A percentile compares a stretch with the other conserved stretches of the same genome.
phyloP scores from a whole-genome alignment of 441 rosid genomes.

The Daphne laureola region DNA sequence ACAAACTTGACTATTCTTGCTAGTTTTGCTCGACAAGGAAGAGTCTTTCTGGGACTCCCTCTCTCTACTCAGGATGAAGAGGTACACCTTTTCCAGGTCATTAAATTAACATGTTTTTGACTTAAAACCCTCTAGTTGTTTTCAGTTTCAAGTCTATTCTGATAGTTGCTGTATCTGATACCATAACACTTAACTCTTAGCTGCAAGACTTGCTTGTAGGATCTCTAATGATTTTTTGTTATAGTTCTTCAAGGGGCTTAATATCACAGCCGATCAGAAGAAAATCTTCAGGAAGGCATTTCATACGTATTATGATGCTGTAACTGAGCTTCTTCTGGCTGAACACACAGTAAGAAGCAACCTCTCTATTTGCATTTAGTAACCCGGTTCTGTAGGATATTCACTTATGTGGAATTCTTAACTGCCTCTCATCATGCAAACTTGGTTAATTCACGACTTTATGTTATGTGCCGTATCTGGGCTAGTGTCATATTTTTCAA shows the following conservation, averaged over 20 bases:
- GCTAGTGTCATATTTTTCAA: too few species aligned
- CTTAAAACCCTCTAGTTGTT: slow-evolving; percentile 1
- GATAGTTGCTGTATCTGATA: slow-evolving; percentile 1
- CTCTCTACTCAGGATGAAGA: slow-evolving; percentile 86
- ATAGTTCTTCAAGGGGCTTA: slow-evolving; percentile 82
- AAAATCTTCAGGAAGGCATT: slow-evolving; percentile 76
- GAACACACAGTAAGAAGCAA: slow-evolving; percentile 36
- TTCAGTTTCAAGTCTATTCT: not conserved
- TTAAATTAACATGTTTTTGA: not conserved
- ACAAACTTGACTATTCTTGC: slow-evolving; percentile 92
- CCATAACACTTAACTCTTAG: not conserved
- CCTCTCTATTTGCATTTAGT: too few species aligned
- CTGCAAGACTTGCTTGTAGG: slow-evolving; percentile 10
- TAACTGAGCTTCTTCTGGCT: slow-evolving; percentile 46
- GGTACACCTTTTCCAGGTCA: slow-evolving; percentile 30
- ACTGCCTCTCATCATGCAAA: too few species aligned
- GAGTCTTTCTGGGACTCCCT: slow-evolving; percentile 82
- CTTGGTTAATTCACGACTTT: too few species aligned
- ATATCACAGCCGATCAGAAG: slow-evolving; percentile 77
- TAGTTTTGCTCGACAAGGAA: slow-evolving; percentile 97
- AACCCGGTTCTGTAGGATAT: too few species aligned
- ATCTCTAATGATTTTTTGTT: slow-evolving; percentile 27
- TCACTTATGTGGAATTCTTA: too few species aligned
- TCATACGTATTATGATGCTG: slow-evolving; percentile 73
- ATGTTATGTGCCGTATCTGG: too few species aligned